Base-by-base conservation (phyloP, 257 asterid genomes). In the Verbascum thapsus region DNA sequence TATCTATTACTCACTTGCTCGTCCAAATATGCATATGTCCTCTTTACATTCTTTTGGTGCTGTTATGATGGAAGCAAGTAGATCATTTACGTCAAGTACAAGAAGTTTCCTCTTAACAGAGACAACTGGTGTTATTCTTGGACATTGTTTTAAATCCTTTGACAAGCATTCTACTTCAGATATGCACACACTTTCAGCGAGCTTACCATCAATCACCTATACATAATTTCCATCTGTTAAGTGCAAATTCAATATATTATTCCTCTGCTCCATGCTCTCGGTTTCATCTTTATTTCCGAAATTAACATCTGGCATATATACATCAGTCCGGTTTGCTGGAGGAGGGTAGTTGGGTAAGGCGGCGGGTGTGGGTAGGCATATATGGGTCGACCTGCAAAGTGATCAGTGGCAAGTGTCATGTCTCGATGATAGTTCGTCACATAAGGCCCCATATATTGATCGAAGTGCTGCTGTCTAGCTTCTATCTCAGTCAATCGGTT, bases 11-110 rank as follows among this genome's bases (percentile, higher is more conserved):
- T 82, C 62, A 91, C 98, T 76, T 77, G 96, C 96, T 48, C 98
- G 78, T 61, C 92, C 78, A 23, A 58, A 57, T 60, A 88, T 67
- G 58, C 72, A 70, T 56, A 12, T 53, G 50, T 88, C 88, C 37
- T 81, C 78, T 60, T 68, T 66, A 41, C 65, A 19, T n/a, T 60
- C 84, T 60, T 54, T 78, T 49, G 99, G 97, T 44, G 83, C 78
- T 63, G 97, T 58, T 19, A 92, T 77, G 56, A 92, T 75, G 74
- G 80, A 72, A 9, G 95, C 97, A 63, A 89, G 94, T 74, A 92
- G 72, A 67, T 97, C 99, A 79, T 92, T 92, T 37, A 92, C 70
- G 70, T 89, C 99, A 70, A 92, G 97, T 70, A 92, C 88, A 68
- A 92, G 74, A 71, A 92, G 99, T 67, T 85, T 92, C 71, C 81